Evolutionary conservation across 805 yeast species (phyloP).

Genomic region (Myxozyma monticola): DNA sequence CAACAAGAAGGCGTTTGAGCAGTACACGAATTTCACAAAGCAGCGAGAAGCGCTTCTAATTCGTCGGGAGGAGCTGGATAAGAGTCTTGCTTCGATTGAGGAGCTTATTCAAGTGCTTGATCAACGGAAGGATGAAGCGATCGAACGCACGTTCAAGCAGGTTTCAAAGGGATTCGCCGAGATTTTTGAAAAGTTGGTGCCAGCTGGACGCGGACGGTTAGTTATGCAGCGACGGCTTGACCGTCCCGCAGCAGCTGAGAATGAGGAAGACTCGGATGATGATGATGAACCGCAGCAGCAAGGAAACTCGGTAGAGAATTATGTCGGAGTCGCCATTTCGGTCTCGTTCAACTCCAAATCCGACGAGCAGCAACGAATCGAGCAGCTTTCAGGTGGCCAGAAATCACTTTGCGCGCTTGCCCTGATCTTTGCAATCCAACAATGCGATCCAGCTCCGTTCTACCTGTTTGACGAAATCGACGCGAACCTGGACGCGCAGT

Average conservation of each 20-base stretch:
- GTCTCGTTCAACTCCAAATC: slow-evolving; percentile 86
- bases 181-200: slow-evolving; percentile 79
- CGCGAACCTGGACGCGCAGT: slow-evolving; percentile 91
- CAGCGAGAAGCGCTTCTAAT: slow-evolving; percentile 66
- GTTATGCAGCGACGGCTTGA: slow-evolving; percentile 55
- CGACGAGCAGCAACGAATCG: slow-evolving; percentile 83
- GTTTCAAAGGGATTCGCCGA: slow-evolving; percentile 72
- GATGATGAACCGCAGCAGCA: slow-evolving; percentile 29
- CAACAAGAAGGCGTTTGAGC: slow-evolving; percentile 87
- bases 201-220: slow-evolving; percentile 74
- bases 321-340: slow-evolving; percentile 77
- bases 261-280: slow-evolving; percentile 34
- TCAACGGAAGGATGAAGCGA: slow-evolving; percentile 78
- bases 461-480: slow-evolving; percentile 95
- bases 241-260: slow-evolving; percentile 22
- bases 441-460: slow-evolving; percentile 96
- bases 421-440: slow-evolving; percentile 87
- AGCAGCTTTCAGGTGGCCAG: slow-evolving; percentile 95
- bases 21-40: slow-evolving; percentile 66
- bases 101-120: slow-evolving; percentile 68
- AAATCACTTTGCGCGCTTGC: slow-evolving; percentile 96
- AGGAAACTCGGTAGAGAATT: slow-evolving; percentile 49
- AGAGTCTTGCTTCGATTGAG: slow-evolving; percentile 71
- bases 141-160: slow-evolving; percentile 70
- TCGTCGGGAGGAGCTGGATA: slow-evolving; percentile 68